Base-by-base conservation (phyloP, 768 basidiomycete species). In the Rickenella mellea region DNA sequence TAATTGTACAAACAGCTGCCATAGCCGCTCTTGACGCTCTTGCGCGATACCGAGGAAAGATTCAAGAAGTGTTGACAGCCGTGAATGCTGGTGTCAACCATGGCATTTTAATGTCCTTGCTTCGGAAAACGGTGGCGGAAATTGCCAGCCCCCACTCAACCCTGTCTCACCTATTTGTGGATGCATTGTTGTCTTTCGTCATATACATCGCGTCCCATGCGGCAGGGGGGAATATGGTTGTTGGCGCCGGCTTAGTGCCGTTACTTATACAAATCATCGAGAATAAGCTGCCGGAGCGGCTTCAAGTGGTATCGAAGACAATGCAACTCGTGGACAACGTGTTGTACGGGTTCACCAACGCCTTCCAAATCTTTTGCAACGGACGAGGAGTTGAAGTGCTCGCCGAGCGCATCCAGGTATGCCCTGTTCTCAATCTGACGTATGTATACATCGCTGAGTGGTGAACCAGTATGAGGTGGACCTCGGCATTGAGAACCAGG, bases 61-160 rank as follows among this genome's bases (percentile, higher is more conserved):
- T 87, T 27, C 77, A 80, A 51, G 96, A 98, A 55, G 89, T 94
- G 28, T 62, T 96, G 35, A 81, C 83, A 4, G 83, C 92, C 1
- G 76, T 98, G 27, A 96, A 96, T 57, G 93, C 90, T 20, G 90
- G 90, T 32, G 90, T 97, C 42, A 96, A 91, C 53, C 96, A 98
- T 55, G 96, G 96, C 10, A 83, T 91, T 29, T 61, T 99, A 20
- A 89, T 98, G 82, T 82, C 84, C 22, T 68, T 92, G 27, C 71
- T 97, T 42, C 77, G 92, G 47, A 83, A 80, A 61, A 85, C 86
- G 19, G 81, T 89, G 14, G 58, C 70, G 14, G 83, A 90, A 46
- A 76, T 91, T 17, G 70, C 74, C 41, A 73, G 74, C 43, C 68
- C 79, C 1, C 72, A 79, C 19, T 84, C 78, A 25, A 76, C 63